Evolutionary conservation across 352 stramenopile genomes (phyloP).

Genomic region (Phytopythium oedochilum): DNA sequence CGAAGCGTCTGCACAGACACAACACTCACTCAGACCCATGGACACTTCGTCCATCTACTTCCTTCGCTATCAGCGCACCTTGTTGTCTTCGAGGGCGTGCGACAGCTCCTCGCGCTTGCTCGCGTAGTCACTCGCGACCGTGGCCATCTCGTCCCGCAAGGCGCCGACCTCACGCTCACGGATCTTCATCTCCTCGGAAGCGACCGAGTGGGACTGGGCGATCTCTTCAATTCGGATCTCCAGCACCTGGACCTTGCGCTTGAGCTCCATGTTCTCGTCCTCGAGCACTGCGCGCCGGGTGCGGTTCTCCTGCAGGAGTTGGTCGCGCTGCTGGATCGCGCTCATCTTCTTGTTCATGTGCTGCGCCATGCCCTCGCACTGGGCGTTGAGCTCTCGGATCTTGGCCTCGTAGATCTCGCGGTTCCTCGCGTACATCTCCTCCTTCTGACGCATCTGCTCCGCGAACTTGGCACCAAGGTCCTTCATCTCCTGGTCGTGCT

Average conservation of each 20-base stretch:
- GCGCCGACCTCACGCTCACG: constrained; percentile 51
- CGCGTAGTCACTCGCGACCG: constrained; percentile 65
- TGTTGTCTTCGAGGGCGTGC: constrained; percentile 40
- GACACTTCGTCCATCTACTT: neutral
- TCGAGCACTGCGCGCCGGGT: constrained; percentile 48
- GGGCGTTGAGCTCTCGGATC: constrained; percentile 46
- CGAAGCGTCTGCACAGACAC: constrained; percentile 33
- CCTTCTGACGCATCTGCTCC: constrained; percentile 67
- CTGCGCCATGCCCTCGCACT: constrained; percentile 67
- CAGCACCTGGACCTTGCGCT: constrained; percentile 71
- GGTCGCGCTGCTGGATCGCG: constrained; percentile 61
- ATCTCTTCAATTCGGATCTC: constrained; percentile 77
- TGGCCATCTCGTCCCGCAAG: constrained; percentile 58
- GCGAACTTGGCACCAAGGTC: constrained; percentile 48
- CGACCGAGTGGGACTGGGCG: constrained; percentile 52
- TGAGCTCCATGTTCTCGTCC: constrained; percentile 73
- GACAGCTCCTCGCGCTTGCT: constrained; percentile 57
- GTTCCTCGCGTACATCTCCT: constrained; percentile 48
- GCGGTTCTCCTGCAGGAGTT: constrained; percentile 61
- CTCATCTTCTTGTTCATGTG: constrained; percentile 76
- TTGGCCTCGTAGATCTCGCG: constrained; percentile 63
- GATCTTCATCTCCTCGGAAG: constrained; percentile 53
- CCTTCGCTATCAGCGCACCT: constrained; percentile 17
- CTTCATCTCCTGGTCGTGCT: constrained; percentile 67
- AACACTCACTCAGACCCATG: neutral